Conservation (phyloP, 768 basidiomycete species). For the Termitomyces sp. region DNA sequence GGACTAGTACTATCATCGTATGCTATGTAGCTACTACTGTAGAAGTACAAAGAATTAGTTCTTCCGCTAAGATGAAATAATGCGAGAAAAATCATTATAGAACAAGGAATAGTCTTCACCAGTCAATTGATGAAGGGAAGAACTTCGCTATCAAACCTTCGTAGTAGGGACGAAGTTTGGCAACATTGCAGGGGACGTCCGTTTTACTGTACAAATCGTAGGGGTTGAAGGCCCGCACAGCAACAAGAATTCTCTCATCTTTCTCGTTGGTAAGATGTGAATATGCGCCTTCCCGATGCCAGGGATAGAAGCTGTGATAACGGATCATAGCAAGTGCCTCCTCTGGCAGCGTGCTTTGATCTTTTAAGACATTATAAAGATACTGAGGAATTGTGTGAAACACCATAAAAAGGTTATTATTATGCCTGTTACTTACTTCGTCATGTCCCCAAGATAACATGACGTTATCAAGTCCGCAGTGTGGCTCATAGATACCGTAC, state of each 20-base stretch:
- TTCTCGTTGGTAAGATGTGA: conserved; percentile 70
- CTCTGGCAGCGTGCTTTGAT: conserved; percentile 72
- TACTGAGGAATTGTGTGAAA: conserved; percentile 41
- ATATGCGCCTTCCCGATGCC: conserved; percentile 90
- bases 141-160: conserved; percentile 75
- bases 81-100: background rate
- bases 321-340: conserved; percentile 90
- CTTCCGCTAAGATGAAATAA: background rate
- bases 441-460: conserved; percentile 93
- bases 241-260: conserved; percentile 57
- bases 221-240: conserved; percentile 86
- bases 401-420: background rate
- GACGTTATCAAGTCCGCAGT: conserved; percentile 81
- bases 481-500: conserved; percentile 68
- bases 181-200: conserved; percentile 59
- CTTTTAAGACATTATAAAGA: conserved; percentile 77
- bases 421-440: conserved; percentile 49
- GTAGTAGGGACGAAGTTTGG: conserved; percentile 77
- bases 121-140: conserved; percentile 78
- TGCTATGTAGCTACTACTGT: background rate
- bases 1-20: no score
- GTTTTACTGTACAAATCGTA: conserved; percentile 93
- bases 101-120: conserved; percentile 37
- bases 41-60: background rate
- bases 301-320: conserved; percentile 94